Percentiles rank a stretch among this genome's conserved stretches.
Evolutionary conservation across 495 filamentous ascomycete genomes (phyloP).

Genomic region (Astrothelium subdiscretum): DNA sequence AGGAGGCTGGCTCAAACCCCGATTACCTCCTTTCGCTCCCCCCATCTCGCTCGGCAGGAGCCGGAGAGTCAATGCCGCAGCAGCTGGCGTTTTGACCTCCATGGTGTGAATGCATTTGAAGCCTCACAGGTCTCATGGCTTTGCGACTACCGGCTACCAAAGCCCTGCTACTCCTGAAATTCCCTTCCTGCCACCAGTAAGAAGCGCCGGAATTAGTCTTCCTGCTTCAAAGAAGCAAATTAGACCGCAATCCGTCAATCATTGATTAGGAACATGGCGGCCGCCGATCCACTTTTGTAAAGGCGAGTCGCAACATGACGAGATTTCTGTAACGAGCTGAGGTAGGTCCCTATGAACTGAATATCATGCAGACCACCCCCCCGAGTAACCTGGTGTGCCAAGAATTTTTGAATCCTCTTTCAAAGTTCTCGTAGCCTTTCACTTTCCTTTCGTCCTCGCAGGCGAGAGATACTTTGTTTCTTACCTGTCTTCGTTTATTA

Average conservation of each 20-base stretch:
- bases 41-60: neutral
- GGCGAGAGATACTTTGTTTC: slow-evolving; percentile 2
- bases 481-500: slow-evolving; percentile 3
- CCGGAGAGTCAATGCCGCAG: neutral
- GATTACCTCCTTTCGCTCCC: neutral
- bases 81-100: neutral
- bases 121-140: neutral
- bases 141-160: neutral
- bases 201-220: neutral
- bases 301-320: neutral
- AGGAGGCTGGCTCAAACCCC: neutral
- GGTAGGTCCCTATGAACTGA: slow-evolving; percentile 1
- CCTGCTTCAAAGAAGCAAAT: neutral
- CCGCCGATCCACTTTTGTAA: neutral
- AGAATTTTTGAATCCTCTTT: slow-evolving; percentile 2
- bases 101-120: neutral
- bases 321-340: neutral
- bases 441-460: slow-evolving; percentile 1
- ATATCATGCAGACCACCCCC: slow-evolving; percentile 2
- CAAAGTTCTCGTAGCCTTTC: slow-evolving; percentile 1
- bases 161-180: neutral
- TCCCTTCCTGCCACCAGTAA: neutral
- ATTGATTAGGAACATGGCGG: neutral
- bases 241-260: neutral
- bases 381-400: neutral